Conservation (phyloP, 2,329 filamentous ascomycete genomes). For the Bimuria novae-zelandiae region DNA sequence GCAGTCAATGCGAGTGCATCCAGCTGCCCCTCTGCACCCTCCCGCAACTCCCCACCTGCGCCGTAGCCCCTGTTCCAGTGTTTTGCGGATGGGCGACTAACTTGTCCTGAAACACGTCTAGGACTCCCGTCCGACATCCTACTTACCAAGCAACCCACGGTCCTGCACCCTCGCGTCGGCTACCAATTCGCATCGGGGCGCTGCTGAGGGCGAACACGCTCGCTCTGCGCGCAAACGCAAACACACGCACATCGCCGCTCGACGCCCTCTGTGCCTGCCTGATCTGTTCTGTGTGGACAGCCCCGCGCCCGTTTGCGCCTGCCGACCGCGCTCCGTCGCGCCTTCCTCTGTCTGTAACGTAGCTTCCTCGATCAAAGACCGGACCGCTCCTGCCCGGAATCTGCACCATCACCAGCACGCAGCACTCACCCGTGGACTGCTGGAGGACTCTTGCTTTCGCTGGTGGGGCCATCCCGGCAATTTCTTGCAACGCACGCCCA, state of each 20-base stretch:
- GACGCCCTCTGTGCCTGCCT: not conserved
- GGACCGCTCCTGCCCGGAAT: not conserved
- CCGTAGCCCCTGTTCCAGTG: slow-evolving; percentile 1
- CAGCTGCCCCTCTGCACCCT: not conserved
- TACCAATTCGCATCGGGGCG: slow-evolving; percentile 2
- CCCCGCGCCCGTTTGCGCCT: slow-evolving; percentile 8
- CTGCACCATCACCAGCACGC: not conserved
- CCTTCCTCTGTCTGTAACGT: not conserved
- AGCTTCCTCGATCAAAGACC: not conserved
- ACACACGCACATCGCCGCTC: not conserved
- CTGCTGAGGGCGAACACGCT: slow-evolving; percentile 1
- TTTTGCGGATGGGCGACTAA: not conserved
- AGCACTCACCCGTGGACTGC: too few species aligned
- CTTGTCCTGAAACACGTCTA: slow-evolving; percentile 12
- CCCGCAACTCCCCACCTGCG: not conserved
- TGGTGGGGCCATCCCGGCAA: slow-evolving; percentile 31
- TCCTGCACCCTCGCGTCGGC: slow-evolving; percentile 11
- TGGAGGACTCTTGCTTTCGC: slow-evolving; percentile 16
- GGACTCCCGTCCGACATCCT: not conserved
- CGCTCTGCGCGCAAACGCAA: not conserved
- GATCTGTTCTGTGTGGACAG: slow-evolving; percentile 1
- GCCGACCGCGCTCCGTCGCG: not conserved
- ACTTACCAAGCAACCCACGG: slow-evolving; percentile 1
- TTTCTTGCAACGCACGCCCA: slow-evolving; percentile 15
- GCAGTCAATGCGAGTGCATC: slow-evolving; percentile 3